phyloP scores from a whole-genome alignment of 805 yeast genomes.

The Candida peoriensis region DNA sequence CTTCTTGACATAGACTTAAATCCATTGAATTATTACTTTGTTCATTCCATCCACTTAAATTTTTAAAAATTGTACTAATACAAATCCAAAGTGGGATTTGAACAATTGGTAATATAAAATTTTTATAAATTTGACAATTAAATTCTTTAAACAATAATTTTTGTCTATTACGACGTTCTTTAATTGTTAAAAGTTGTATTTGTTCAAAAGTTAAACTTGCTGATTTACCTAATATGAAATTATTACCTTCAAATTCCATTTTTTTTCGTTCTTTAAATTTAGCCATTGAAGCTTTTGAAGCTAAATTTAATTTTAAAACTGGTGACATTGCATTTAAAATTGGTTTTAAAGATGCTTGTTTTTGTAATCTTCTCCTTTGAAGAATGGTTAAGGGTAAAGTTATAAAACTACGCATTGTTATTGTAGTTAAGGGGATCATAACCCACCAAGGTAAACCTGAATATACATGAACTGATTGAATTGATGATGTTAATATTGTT shows the following conservation, averaged over 20 bases:
- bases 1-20: slow-evolving; percentile 44
- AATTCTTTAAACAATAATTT: slow-evolving; percentile 60
- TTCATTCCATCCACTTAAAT: slow-evolving; percentile 55
- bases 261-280: slow-evolving; percentile 26
- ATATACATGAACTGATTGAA: slow-evolving; percentile 46
- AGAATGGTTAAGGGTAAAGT: slow-evolving; percentile 76
- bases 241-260: slow-evolving; percentile 12
- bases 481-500: slow-evolving; percentile 23
- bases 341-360: slow-evolving; percentile 69
- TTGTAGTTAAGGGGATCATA: slow-evolving; percentile 68
- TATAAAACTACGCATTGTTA: slow-evolving; percentile 55
- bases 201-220: slow-evolving; percentile 66
- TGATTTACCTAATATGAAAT: slow-evolving; percentile 17
- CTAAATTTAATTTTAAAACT: slow-evolving; percentile 51
- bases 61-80: slow-evolving; percentile 69
- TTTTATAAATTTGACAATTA: slow-evolving; percentile 77
- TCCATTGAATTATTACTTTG: slow-evolving; percentile 41
- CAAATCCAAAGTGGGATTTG: slow-evolving; percentile 88
- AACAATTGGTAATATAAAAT: slow-evolving; percentile 64
- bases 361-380: slow-evolving; percentile 64
- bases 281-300: slow-evolving; percentile 28
- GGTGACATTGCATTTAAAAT: slow-evolving; percentile 73
- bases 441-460: slow-evolving; percentile 80
- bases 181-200: slow-evolving; percentile 64
- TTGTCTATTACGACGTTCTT: slow-evolving; percentile 75